Conservation (phyloP, 345 rosid genomes). For the Syzygium oleosum region DNA sequence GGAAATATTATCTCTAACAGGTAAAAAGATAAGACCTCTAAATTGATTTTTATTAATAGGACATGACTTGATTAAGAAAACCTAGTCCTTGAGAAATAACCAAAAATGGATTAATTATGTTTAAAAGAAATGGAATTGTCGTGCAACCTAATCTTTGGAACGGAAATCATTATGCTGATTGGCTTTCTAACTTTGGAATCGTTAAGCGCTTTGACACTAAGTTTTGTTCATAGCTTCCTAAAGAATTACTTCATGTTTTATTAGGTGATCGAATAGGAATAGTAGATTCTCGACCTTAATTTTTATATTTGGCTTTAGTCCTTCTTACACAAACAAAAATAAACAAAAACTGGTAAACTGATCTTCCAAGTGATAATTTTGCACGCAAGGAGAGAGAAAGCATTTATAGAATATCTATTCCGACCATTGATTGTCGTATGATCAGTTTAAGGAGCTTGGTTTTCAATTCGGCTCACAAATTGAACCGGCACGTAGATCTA, state of each 20-base stretch:
- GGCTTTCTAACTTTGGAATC: neutral
- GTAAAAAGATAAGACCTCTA: too few species aligned
- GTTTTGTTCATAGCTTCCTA: neutral
- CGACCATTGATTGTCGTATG: neutral
- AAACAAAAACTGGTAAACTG: neutral
- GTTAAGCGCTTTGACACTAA: neutral
- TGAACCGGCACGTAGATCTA: neutral
- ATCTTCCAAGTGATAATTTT: neutral
- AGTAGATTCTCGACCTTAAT: neutral
- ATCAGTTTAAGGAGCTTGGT: neutral
- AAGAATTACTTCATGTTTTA: neutral
- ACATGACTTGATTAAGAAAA: too few species aligned
- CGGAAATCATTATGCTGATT: neutral
- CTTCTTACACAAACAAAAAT: neutral
- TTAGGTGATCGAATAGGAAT: neutral
- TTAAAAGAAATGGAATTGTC: neutral
- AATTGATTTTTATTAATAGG: too few species aligned
- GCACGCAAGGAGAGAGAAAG: neutral
- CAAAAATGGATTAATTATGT: neutral
- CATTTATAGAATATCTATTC: neutral
- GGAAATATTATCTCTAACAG: too few species aligned
- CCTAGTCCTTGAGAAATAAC: too few species aligned
- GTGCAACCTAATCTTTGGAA: neutral
- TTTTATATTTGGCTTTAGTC: neutral
- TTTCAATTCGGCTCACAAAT: too few species aligned